Percentiles rank a stretch among this genome's conserved stretches.
phyloP scores from a whole-genome alignment of 495 filamentous ascomycete genomes.

The Trichoderma asperelloides region DNA sequence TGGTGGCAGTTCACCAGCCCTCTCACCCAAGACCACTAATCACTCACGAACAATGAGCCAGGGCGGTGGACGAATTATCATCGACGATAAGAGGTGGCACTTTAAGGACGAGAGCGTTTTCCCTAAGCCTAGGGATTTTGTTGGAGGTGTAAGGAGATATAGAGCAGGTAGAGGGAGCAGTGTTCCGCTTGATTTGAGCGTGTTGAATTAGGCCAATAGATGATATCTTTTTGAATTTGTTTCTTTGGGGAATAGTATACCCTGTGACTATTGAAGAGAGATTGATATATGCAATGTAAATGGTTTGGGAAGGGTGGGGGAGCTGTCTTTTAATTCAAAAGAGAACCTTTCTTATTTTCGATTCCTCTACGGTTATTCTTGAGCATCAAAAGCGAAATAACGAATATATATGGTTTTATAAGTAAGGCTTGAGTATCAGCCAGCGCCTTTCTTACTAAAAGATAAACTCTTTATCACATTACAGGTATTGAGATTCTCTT shows the following conservation, averaged over 20 bases:
- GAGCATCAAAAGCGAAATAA: too few species aligned
- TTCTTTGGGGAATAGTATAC: not conserved
- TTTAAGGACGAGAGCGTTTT: constrained; percentile 76
- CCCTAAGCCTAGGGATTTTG: constrained; percentile 75
- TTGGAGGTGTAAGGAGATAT: constrained; percentile 64
- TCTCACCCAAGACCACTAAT: not conserved
- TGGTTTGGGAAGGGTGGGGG: not conserved
- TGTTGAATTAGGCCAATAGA: constrained; percentile 15
- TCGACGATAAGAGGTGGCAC: constrained; percentile 79
- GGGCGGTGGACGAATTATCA: constrained; percentile 38
- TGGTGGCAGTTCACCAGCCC: constrained; percentile 30
- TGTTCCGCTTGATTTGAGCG: constrained; percentile 78
- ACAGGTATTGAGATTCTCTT: too few species aligned
- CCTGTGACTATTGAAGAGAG: not conserved
- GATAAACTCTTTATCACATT: not conserved
- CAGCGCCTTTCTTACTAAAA: not conserved
- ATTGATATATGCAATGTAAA: not conserved
- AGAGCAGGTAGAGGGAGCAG: constrained; percentile 86
- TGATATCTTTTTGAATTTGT: not conserved
- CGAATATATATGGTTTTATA: too few species aligned
- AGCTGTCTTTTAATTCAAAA: too few species aligned
- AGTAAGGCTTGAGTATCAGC: too few species aligned
- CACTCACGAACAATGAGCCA: constrained; percentile 19
- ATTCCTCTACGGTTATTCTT: too few species aligned
- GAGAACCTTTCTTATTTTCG: too few species aligned